A percentile compares a stretch with the other conserved stretches of the same genome.
These are phyloP conservation scores for Carex littledalei DNA, from an alignment of 176 grass and related monocot species.

Conservation along the genomic window DNA sequence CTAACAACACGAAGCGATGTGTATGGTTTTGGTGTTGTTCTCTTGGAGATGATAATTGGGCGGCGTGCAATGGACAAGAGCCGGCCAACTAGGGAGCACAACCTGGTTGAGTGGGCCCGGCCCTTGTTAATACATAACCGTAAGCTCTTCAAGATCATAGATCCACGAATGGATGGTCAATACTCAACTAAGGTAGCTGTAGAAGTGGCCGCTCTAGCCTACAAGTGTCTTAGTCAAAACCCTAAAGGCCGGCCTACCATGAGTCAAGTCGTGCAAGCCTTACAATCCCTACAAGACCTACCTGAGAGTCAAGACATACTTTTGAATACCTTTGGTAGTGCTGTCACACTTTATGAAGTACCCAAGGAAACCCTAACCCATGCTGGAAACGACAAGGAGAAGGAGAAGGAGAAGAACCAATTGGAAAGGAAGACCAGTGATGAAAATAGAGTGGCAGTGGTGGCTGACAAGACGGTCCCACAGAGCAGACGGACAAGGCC, in stretches of 20 bases:
- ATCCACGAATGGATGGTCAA: constrained; percentile 84
- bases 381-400: constrained; percentile 32
- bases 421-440: constrained; percentile 28
- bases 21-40: constrained; percentile 90
- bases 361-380: constrained; percentile 35
- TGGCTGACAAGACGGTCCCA: constrained; percentile 40
- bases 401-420: background rate
- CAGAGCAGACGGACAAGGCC: constrained; percentile 59
- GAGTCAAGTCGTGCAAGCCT: constrained; percentile 54
- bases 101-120: constrained; percentile 91
- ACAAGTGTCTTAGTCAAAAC: constrained; percentile 79
- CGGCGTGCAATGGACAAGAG: constrained; percentile 84
- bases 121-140: constrained; percentile 76
- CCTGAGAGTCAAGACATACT: constrained; percentile 64
- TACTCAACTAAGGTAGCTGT: constrained; percentile 64
- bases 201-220: constrained; percentile 64
- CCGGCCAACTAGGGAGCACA: constrained; percentile 61
- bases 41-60: constrained; percentile 88
- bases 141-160: constrained; percentile 79
- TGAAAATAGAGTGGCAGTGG: constrained; percentile 1
- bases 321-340: constrained; percentile 40
- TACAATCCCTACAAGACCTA: constrained; percentile 59
- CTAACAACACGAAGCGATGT: constrained; percentile 83
- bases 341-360: constrained; percentile 68
- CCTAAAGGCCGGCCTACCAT: constrained; percentile 78